phyloP scores from a whole-genome alignment of 2,329 filamentous ascomycete species.

The Colletotrichum australisinense region DNA sequence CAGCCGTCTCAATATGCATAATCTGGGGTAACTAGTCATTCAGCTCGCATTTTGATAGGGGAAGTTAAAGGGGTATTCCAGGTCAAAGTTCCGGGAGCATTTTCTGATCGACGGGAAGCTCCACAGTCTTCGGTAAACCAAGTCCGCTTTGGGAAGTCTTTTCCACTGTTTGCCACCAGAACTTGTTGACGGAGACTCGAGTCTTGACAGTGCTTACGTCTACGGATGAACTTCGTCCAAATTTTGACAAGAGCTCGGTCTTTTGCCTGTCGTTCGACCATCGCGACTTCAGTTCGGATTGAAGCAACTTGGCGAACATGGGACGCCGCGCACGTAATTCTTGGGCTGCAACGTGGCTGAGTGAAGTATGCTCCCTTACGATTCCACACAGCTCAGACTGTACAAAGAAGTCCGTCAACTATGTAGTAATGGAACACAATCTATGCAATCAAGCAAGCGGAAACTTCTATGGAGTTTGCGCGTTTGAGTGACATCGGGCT shows the following conservation, averaged over 20 bases:
- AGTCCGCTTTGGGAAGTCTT: not conserved
- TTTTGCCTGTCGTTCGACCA: not conserved
- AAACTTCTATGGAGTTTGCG: too few relatives aligned
- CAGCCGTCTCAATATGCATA: not conserved
- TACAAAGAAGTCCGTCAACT: too few relatives aligned
- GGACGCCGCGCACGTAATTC: not conserved
- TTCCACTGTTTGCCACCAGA: not conserved
- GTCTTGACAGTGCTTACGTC: not conserved
- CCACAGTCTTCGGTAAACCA: not conserved
- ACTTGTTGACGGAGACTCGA: not conserved
- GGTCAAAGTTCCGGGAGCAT: not conserved
- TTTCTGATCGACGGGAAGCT: not conserved
- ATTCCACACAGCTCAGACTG: too few relatives aligned
- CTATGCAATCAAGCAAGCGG: too few relatives aligned
- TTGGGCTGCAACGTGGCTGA: not conserved
- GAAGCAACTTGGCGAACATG: not conserved
- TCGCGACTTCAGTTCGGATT: not conserved
- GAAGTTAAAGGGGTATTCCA: not conserved
- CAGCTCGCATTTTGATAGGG: not conserved
- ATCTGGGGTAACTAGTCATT: not conserved
- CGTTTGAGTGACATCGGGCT: too few relatives aligned
- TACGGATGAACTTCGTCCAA: not conserved
- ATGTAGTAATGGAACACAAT: too few relatives aligned
- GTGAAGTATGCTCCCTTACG: too few relatives aligned
- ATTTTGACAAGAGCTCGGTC: not conserved